Evolutionary conservation across 139 green algal species (phyloP).

Genomic region (Chlamydomonas schloesseri): DNA sequence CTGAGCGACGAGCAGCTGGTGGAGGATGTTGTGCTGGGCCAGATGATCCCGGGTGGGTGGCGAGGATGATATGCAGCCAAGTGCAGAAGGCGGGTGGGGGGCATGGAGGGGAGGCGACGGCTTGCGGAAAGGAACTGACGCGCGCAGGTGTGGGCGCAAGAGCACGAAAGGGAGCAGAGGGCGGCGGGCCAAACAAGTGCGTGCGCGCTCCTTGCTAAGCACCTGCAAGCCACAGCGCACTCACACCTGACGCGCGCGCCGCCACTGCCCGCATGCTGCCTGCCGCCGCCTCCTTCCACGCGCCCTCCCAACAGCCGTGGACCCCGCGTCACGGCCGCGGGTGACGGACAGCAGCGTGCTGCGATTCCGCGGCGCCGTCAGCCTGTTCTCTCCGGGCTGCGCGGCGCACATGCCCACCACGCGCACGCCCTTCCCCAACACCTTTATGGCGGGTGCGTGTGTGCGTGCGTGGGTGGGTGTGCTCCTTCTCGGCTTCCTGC

Average conservation of each 20-base stretch:
- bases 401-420: conserved; percentile 33
- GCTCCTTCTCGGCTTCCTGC: no score
- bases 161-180: neutral
- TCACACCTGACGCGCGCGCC: no score
- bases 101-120: neutral
- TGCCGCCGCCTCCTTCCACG: no score
- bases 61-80: neutral
- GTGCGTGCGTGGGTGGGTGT: conserved; percentile 52
- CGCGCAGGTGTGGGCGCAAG: no score
- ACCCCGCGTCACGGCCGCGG: conserved; percentile 63
- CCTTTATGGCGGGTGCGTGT: neutral
- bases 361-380: conserved; percentile 78
- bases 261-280: no score
- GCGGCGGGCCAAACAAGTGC: no score
- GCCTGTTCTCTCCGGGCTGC: conserved; percentile 83
- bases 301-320: conserved; percentile 62
- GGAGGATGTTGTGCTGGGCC: conserved; percentile 24
- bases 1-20: conserved; percentile 78
- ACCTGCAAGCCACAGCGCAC: no score
- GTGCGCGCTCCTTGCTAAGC: no score
- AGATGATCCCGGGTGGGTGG: conserved; percentile 34
- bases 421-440: neutral
- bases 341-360: conserved; percentile 79
- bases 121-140: neutral
- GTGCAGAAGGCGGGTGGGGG: no score